phyloP scores from a whole-genome alignment of 2,329 filamentous ascomycete genomes.

The Ophiostoma fasciatum region DNA sequence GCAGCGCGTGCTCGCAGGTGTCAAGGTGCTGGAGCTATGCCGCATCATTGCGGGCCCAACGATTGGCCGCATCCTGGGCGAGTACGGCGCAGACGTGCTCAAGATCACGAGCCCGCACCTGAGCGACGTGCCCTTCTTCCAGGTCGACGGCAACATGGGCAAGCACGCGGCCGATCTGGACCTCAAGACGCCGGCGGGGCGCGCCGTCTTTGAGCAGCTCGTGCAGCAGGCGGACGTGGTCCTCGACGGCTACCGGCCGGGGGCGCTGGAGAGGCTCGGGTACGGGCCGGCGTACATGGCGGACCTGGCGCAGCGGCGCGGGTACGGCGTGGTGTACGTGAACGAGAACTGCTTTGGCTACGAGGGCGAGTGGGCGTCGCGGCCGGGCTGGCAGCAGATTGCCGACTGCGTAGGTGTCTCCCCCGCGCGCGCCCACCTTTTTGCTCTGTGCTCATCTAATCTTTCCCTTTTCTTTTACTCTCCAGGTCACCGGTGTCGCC shows the following conservation, averaged over 20 bases:
- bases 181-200: slow-evolving; percentile 31
- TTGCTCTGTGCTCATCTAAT: background rate
- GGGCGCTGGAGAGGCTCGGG: slow-evolving; percentile 26
- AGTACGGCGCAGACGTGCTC: slow-evolving; percentile 31
- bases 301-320: slow-evolving; percentile 23
- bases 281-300: slow-evolving; percentile 26
- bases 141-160: slow-evolving; percentile 29
- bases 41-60: slow-evolving; percentile 32
- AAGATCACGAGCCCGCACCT: slow-evolving; percentile 27
- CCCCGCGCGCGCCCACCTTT: background rate
- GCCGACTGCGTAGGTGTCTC: slow-evolving; percentile 41
- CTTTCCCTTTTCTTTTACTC: background rate
- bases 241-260: slow-evolving; percentile 35
- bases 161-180: slow-evolving; percentile 32
- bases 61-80: slow-evolving; percentile 26
- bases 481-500: slow-evolving; percentile 33
- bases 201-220: slow-evolving; percentile 31
- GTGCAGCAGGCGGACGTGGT: slow-evolving; percentile 36
- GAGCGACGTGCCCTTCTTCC: slow-evolving; percentile 25
- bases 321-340: slow-evolving; percentile 30
- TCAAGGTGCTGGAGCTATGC: slow-evolving; percentile 35
- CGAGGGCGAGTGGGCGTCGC: slow-evolving; percentile 28
- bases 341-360: slow-evolving; percentile 43
- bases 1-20: slow-evolving; percentile 24
- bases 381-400: slow-evolving; percentile 37